Evolutionary conservation across 192 early-diverging fungal species (phyloP).

Genomic region (Gryganskiella cystojenkinii): DNA sequence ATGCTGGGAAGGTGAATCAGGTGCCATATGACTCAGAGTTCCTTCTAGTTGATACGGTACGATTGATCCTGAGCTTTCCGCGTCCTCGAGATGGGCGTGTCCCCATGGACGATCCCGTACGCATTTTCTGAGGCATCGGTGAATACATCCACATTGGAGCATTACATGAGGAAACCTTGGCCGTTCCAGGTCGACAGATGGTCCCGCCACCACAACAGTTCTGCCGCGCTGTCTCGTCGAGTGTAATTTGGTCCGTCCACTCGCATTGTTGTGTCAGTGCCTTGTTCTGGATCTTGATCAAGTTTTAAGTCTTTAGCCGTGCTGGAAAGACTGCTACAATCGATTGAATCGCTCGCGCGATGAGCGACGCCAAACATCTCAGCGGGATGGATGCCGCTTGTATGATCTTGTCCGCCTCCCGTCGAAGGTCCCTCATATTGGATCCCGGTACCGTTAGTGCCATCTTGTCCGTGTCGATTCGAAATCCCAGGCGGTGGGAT

Average conservation of each 20-base stretch:
- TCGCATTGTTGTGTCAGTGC: neutral
- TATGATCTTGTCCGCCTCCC: no score
- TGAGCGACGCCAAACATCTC: no score
- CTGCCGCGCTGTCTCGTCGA: no score
- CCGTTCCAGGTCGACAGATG: slow-evolving; percentile 15
- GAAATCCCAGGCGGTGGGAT: neutral
- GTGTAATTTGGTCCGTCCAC: no score
- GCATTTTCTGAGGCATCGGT: slow-evolving; percentile 30
- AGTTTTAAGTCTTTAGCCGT: no score
- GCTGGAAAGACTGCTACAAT: no score
- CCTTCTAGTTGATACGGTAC: slow-evolving; percentile 26
- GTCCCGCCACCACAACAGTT: neutral
- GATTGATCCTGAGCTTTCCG: neutral
- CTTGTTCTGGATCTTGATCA: no score
- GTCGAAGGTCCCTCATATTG: no score
- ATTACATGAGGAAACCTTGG: slow-evolving; percentile 4
- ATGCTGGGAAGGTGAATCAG: slow-evolving; percentile 7
- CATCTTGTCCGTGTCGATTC: no score
- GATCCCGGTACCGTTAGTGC: no score
- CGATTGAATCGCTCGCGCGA: no score
- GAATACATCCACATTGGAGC: slow-evolving; percentile 6
- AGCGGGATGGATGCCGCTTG: no score
- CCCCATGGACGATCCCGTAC: slow-evolving; percentile 7
- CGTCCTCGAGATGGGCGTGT: neutral
- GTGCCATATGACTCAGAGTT: slow-evolving; percentile 18